Percentiles rank a stretch among this genome's conserved stretches.
Conservation (phyloP, 2,329 filamentous ascomycete genomes). For the Diaporthe longicolla region DNA sequence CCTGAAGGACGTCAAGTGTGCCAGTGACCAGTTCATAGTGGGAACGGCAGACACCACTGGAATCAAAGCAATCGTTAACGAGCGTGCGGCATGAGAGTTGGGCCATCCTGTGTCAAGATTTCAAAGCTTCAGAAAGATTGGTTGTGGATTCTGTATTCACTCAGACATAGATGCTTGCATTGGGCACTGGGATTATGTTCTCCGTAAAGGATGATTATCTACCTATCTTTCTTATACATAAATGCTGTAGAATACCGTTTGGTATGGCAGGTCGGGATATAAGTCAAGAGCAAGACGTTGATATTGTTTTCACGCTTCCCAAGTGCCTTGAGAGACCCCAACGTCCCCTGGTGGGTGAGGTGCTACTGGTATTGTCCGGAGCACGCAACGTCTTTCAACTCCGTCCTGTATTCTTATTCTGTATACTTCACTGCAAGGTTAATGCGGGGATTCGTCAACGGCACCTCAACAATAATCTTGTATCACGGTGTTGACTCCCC, state of each 20-base stretch:
- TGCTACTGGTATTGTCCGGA: too few relatives aligned
- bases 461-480: too few relatives aligned
- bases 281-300: neutral
- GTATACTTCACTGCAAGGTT: too few relatives aligned
- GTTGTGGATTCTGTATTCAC: neutral
- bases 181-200: neutral
- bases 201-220: neutral
- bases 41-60: constrained; percentile 40
- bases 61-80: constrained; percentile 2
- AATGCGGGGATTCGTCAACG: too few relatives aligned
- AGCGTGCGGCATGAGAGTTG: neutral
- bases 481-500: too few relatives aligned
- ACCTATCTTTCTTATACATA: neutral
- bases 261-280: neutral
- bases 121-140: neutral
- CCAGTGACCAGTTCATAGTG: constrained; percentile 45
- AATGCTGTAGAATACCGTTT: neutral
- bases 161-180: neutral
- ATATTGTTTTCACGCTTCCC: neutral
- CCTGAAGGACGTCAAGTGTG: constrained; percentile 42
- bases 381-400: too few relatives aligned
- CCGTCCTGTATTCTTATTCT: too few relatives aligned
- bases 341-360: neutral
- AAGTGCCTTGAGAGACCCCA: neutral
- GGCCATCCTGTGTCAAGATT: neutral